Conservation (phyloP, 768 basidiomycete genomes). For the Mycena filopes region DNA sequence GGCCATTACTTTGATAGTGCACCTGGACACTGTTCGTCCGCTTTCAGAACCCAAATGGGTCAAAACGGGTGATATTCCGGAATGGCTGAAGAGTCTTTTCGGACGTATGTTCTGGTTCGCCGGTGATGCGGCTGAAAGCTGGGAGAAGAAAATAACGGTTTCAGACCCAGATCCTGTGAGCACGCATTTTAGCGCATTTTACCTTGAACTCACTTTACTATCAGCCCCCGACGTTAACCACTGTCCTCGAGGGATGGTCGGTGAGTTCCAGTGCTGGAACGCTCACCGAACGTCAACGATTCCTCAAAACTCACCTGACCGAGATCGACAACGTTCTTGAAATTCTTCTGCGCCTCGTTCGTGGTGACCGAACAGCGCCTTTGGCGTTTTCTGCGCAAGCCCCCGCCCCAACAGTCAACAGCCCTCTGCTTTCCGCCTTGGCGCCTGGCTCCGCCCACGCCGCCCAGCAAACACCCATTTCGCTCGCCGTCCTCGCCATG, state of each 20-base stretch:
- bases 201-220: slow-evolving; percentile 15
- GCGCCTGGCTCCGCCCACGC: slow-evolving; percentile 83
- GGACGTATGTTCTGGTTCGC: slow-evolving; percentile 90
- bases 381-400: slow-evolving; percentile 72
- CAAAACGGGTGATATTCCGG: slow-evolving; percentile 92
- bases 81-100: slow-evolving; percentile 91
- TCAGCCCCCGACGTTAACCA: slow-evolving; percentile 92
- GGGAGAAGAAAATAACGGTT: slow-evolving; percentile 94
- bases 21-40: slow-evolving; percentile 89
- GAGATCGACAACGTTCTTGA: slow-evolving; percentile 92
- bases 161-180: slow-evolving; percentile 93
- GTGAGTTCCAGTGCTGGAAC: slow-evolving; percentile 83
- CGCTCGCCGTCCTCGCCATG: slow-evolving; percentile 91
- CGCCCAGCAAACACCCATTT: slow-evolving; percentile 93
- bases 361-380: slow-evolving; percentile 85
- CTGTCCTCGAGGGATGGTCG: slow-evolving; percentile 91
- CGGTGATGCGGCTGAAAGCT: slow-evolving; percentile 86
- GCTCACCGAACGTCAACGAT: slow-evolving; percentile 82
- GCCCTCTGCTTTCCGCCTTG: slow-evolving; percentile 77
- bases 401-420: slow-evolving; percentile 70
- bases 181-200: slow-evolving; percentile 42
- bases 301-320: slow-evolving; percentile 88
- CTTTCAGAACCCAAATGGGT: slow-evolving; percentile 98
- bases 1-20: slow-evolving; percentile 72
- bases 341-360: slow-evolving; percentile 90